Evolutionary conservation across 495 filamentous ascomycete species (phyloP).

Genomic region (Paragyromitra xinjiangensis): DNA sequence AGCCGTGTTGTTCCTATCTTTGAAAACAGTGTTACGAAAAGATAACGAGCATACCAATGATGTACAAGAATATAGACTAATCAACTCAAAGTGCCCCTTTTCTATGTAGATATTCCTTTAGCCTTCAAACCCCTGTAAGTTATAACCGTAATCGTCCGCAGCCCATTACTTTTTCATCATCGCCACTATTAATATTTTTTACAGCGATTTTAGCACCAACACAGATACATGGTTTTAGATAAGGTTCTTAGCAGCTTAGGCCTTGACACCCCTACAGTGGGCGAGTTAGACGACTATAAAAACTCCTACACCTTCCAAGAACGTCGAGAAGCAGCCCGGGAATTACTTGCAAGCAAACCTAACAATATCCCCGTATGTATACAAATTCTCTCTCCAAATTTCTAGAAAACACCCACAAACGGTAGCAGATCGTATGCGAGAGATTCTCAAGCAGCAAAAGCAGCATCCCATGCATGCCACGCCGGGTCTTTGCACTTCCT

Average conservation of each 20-base stretch:
- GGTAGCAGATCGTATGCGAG: constrained; percentile 25
- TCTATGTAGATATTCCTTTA: not conserved
- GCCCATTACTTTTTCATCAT: not conserved
- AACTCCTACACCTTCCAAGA: constrained; percentile 7
- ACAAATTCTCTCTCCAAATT: too few relatives aligned
- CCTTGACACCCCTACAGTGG: not conserved
- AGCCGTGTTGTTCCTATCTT: too few relatives aligned
- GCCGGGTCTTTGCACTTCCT: constrained; percentile 7
- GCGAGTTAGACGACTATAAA: not conserved
- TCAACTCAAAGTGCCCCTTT: not conserved
- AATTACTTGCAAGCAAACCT: not conserved
- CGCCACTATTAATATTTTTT: not conserved
- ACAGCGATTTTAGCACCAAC: not conserved
- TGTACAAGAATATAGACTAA: not conserved
- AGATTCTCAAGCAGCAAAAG: not conserved
- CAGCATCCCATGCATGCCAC: not conserved
- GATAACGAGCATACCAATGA: not conserved
- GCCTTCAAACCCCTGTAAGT: not conserved
- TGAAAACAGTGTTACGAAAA: not conserved
- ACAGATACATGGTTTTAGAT: not conserved
- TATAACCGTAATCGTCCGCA: too few relatives aligned
- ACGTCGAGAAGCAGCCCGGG: constrained; percentile 10
- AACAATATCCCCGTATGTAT: constrained; percentile 12
- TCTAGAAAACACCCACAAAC: not conserved
- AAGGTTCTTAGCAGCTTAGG: not conserved